Evolutionary conservation across 2,329 filamentous ascomycete genomes (phyloP), one percentile per base, ranked within the genome.

Genomic region (Trichoderma sp.): DNA sequence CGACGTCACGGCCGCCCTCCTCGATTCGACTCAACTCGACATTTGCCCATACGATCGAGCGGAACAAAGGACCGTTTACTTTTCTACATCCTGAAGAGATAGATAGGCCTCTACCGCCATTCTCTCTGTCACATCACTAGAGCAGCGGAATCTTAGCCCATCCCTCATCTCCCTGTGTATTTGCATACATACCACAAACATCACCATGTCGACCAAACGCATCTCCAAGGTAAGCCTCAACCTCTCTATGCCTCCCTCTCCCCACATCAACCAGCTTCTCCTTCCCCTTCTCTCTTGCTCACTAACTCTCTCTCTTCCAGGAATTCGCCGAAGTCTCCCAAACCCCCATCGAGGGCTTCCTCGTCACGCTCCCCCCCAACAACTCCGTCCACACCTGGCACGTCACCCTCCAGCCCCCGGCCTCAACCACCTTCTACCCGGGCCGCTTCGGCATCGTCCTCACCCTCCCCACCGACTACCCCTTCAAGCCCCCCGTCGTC

Each of bases 401-500:
- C 79, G 79, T 87, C 74, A 81, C 79, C 18, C 81, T 89, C 71
- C 53, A 77, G 3, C 86, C 86, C 2, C 86, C 87, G 0, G 63
- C 82, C 3, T 72, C 75, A 43, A 84, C 84, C 3, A 77, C 82
- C 75, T 90, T 88, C 83, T 78, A 81, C 85, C 91, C 90, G 76
- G 94, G 94, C 78, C 84, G 84, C 75, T 98, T 94, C 87, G 88
- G 89, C 75, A 83, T 98, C 73, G 83, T 90, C 74, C 86, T 97
- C 76, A 86, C 83, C 53, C 89, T 98, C 12, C 94, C 94, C 15
- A 83, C 85, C 76, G 91, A 94, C 78, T 97, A 97, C 85, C 94
- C 94, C 43, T 97, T 97, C 90, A 96, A 96, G 83, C 90, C 94
- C 26, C 94, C 94, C 18, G 85, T 87, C 73, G 87, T 97, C 76